Evolutionary conservation across 2,329 filamentous ascomycete species (phyloP).

Genomic region (Paracoccidioides brasiliensis): DNA sequence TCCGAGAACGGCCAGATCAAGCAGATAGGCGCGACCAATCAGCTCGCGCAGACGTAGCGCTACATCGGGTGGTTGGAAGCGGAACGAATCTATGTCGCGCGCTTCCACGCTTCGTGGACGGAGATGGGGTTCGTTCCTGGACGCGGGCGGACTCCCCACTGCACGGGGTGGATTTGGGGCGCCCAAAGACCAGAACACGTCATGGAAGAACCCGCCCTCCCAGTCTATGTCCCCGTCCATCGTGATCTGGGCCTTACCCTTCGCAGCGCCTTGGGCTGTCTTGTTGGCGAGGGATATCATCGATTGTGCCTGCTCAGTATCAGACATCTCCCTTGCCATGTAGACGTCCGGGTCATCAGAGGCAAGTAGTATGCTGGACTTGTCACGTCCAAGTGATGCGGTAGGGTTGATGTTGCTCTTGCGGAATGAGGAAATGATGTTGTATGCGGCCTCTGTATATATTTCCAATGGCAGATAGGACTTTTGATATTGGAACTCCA

Average conservation of each 20-base stretch:
- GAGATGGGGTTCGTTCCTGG: constrained; percentile 9
- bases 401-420: constrained; percentile 19
- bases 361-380: constrained; percentile 46
- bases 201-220: constrained; percentile 76
- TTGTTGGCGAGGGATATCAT: constrained; percentile 67
- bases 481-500: constrained; percentile 61
- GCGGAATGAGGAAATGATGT: constrained; percentile 38
- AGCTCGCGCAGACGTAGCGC: constrained; percentile 58
- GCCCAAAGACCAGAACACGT: constrained; percentile 71
- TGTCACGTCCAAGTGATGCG: constrained; percentile 28
- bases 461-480: constrained; percentile 64
- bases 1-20: constrained; percentile 65
- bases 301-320: constrained; percentile 53
- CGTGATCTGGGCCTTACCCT: not conserved
- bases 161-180: constrained; percentile 30
- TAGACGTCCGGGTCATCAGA: constrained; percentile 73
- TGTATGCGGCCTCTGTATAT: constrained; percentile 49
- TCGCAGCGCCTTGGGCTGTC: constrained; percentile 36
- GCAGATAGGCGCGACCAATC: constrained; percentile 65
- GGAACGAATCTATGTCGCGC: constrained; percentile 11
- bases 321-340: constrained; percentile 46
- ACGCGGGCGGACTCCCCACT: constrained; percentile 19
- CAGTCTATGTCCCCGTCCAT: constrained; percentile 68
- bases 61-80: constrained; percentile 17
- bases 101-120: constrained; percentile 1